Conservation (phyloP, 257 asterid genomes). For the Schizonepeta tenuifolia region DNA sequence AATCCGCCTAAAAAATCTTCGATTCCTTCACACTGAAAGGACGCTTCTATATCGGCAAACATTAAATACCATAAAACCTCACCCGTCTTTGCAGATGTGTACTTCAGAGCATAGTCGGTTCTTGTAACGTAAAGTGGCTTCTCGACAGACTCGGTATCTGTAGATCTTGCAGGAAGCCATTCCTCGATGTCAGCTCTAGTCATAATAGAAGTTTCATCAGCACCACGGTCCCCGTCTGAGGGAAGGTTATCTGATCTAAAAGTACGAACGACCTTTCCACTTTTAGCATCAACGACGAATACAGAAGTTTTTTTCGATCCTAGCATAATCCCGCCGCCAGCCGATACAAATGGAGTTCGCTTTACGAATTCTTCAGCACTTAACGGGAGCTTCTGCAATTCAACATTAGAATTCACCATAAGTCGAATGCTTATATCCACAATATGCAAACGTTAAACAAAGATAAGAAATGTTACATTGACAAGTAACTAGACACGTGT, state of each 20-base stretch:
- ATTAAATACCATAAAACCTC: conserved; percentile 75
- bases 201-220: conserved; percentile 53
- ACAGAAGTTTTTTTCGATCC: conserved; percentile 83
- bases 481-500: neutral
- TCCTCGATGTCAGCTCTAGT: conserved; percentile 47
- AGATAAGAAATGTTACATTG: conserved; percentile 7
- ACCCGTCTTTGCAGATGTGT: conserved; percentile 65
- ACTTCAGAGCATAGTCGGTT: conserved; percentile 73
- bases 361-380: conserved; percentile 71
- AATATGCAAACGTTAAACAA: neutral
- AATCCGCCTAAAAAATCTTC: conserved; percentile 52
- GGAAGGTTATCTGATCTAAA: conserved; percentile 61
- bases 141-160: conserved; percentile 42
- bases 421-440: conserved; percentile 7
- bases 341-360: conserved; percentile 66
- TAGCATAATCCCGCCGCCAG: conserved; percentile 72
- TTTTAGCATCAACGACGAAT: conserved; percentile 71
- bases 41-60: conserved; percentile 82
- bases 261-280: conserved; percentile 67
- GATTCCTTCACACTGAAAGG: conserved; percentile 60
- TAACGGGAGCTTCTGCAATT: conserved; percentile 59
- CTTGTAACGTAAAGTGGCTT: conserved; percentile 77
- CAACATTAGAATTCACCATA: conserved; percentile 20
- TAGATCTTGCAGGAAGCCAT: conserved; percentile 52
- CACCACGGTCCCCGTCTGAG: conserved; percentile 38